Evolutionary conservation across 805 yeast species (phyloP), one percentile per base, ranked within the genome.

Genomic region (Cyberlindnera amylophila): DNA sequence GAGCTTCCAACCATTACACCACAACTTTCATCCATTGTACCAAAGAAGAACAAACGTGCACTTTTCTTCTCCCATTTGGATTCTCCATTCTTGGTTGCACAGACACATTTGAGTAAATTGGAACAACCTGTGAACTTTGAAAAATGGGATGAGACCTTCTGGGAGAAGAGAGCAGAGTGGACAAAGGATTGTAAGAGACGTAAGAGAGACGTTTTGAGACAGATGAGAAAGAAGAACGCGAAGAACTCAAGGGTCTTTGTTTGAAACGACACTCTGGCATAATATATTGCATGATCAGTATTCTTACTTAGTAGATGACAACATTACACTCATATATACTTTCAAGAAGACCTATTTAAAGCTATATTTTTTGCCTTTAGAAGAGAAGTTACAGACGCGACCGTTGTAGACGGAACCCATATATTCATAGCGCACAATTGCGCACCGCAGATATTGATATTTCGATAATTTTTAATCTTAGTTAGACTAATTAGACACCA

Each of bases 61-160:
- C 66, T 89, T 28, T 90, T 91, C 62, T 91, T 95, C 74, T 67
- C 82, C 2, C 97, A 91, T 59, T 66, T 71, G 11, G 84, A 84
- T 15, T 90, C 97, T 1, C 96, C 96, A 1, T 91, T 87, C 64
- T 67, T 91, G 49, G 77, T 76, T 38, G 82, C 96, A 0, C 98
- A 90, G 64, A 72, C 96, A 0, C 96, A 86, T 59, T 61, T 88
- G 36, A 76, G 75, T 45, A 82, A 79, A 54, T 52, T 84, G 28
- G 56, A 57, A 16, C 65, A 58, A 8, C 50, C 51, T 6, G 61
- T 58, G 4, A 56, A 58, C 12, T 64, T 70, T 16, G 66, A 63
- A 3, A 67, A 66, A 9, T 89, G 91, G 77, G 88, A 82, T 37
- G 65, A 72, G 32, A 80, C 85, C 75, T 91, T 90, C 62, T 87